Conservation (phyloP, 306 rosid species). For the Cicer yamashitae region DNA sequence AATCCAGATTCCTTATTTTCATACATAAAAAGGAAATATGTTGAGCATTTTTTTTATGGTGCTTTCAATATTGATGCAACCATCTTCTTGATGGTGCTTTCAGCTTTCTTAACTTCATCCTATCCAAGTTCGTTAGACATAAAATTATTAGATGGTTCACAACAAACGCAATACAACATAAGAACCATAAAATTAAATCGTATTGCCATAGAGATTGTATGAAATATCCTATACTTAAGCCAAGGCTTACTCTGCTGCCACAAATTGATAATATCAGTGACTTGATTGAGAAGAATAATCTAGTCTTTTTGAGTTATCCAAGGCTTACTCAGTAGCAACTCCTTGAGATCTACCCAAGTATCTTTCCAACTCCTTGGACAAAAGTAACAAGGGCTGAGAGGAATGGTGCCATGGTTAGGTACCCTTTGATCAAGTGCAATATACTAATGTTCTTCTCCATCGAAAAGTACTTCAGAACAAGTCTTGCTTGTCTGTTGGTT, state of each 20-base stretch:
- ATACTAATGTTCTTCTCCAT: constrained; percentile 90
- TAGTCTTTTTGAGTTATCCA: constrained; percentile 95
- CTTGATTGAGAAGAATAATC: constrained; percentile 96
- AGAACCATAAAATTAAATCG: no score
- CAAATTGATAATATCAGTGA: constrained; percentile 86
- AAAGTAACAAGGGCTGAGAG: constrained; percentile 89
- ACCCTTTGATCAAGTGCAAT: constrained; percentile 79
- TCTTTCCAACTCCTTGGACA: constrained; percentile 97
- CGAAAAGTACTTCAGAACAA: constrained; percentile 88
- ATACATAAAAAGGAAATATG: no score
- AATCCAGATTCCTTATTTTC: no score
- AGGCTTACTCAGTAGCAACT: constrained; percentile 83
- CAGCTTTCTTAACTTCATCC: constrained; percentile 86
- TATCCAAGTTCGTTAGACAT: constrained; percentile 41
- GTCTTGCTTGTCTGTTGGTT: constrained; percentile 72
- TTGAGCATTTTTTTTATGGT: no score
- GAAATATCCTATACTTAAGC: neutral
- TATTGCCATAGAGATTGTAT: no score
- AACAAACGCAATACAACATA: neutral
- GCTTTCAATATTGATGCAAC: constrained; percentile 77
- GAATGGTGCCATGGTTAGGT: constrained; percentile 84
- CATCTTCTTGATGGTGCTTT: constrained; percentile 74
- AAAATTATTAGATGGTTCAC: constrained; percentile 27
- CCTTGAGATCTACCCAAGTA: constrained; percentile 98
- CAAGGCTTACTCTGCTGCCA: constrained; percentile 84